Evolutionary conservation across 768 basidiomycete species (phyloP), one percentile per base, ranked within the genome.

Genomic region (Lactarius pseudohatsudake): DNA sequence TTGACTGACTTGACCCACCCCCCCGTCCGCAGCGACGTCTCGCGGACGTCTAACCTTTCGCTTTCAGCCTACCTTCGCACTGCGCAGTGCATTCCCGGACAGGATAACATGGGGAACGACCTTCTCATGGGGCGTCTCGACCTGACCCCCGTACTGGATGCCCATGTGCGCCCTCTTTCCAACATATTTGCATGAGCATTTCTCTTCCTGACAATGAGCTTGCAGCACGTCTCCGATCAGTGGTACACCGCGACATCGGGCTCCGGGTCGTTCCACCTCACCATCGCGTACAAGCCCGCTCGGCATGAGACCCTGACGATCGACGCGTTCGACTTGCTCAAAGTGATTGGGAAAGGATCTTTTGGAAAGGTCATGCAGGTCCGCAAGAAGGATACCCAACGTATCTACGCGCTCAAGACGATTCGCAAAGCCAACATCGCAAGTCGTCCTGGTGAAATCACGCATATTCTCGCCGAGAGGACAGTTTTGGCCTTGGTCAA

Each of bases 361-460:
- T 99, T 99, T 72, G 96, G 97, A 18, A 99, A 99, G 78, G 96
- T 96, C 43, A 98, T 98, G 97, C 96, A 99, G 84, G 96, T 99
- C 50, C 90, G 95, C 62, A 99, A 99, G 81, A 96, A 97, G 80
- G 95, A 99, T 78, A 98, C 97, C 1, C 86, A 93, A 71, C 93
- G 97, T 65, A 91, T 99, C 73, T 99, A 99, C 79, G 96, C 96
- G 2, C 82, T 99, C 73, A 98, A 98, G 81, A 98, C 97, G 3
- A 98, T 98, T 72, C 87, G 96, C 62, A 99, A 99, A 77, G 96
- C 96, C 4, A 94, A 97, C 74, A 98, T 98, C 70, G 97, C 96
- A 5, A 92, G 92, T 40, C 86, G 96, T 1, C 92, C 92, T 0
- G 96, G 96, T 47, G 97, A 98, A 79, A 98, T 99, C 72, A 98